Conservation (phyloP, 2,329 filamentous ascomycete species). For the Arachnomyces sp. region DNA sequence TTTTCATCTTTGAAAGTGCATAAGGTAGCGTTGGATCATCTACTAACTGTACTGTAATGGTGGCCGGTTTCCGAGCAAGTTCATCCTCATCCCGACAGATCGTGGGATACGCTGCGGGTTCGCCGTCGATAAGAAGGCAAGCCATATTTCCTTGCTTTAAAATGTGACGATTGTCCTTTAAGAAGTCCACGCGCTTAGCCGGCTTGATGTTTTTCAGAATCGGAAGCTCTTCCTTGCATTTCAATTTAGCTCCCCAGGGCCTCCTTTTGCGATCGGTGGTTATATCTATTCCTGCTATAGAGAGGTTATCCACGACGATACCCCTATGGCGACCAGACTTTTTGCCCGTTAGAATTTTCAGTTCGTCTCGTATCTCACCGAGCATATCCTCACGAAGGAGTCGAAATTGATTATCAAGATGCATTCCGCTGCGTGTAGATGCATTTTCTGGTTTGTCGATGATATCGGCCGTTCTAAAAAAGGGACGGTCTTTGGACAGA, state of each 20-base stretch:
- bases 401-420: conserved; percentile 31
- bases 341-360: conserved; percentile 13
- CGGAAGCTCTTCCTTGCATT: conserved; percentile 16
- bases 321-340: conserved; percentile 7
- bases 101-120: conserved; percentile 12
- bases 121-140: conserved; percentile 23
- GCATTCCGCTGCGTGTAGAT: conserved; percentile 27
- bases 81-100: conserved; percentile 32
- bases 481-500: conserved; percentile 20
- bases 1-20: conserved; percentile 38
- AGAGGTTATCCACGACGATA: conserved; percentile 3
- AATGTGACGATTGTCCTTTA: conserved; percentile 12
- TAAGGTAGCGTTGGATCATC: conserved; percentile 45
- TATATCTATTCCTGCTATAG: conserved; percentile 1
- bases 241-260: conserved; percentile 14
- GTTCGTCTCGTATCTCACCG: conserved; percentile 24
- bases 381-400: conserved; percentile 30
- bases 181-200: conserved; percentile 20
- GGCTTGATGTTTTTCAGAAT: conserved; percentile 16
- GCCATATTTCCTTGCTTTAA: conserved; percentile 23
- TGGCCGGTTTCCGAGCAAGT: conserved; percentile 35
- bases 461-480: conserved; percentile 21
- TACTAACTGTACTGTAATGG: conserved; percentile 21
- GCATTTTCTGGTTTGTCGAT: conserved; percentile 17
- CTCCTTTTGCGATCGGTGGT: too few relatives aligned